phyloP scores from a whole-genome alignment of 192 early-diverging fungal genomes.

The Chytriomyces confervae region DNA sequence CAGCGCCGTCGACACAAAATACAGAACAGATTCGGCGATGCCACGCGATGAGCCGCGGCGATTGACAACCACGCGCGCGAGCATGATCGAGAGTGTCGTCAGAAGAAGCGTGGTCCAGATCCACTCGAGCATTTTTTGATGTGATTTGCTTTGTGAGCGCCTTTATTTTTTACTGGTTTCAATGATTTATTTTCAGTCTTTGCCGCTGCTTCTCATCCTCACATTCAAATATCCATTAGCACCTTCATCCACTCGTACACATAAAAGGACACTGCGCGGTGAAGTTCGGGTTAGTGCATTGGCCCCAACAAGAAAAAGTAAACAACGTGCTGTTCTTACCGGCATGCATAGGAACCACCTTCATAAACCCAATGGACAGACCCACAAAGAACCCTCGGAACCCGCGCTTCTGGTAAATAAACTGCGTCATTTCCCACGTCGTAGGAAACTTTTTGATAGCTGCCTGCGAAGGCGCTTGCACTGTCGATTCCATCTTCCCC shows the following conservation, averaged over 20 bases:
- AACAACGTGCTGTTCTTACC: constrained; percentile 32
- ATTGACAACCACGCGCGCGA: too few relatives aligned
- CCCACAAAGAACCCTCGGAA: constrained; percentile 93
- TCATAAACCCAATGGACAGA: constrained; percentile 95
- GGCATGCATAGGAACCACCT: constrained; percentile 90
- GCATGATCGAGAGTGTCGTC: too few relatives aligned
- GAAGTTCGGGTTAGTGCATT: background rate
- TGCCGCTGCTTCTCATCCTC: too few relatives aligned
- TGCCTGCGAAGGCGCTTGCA: background rate
- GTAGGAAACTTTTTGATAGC: constrained; percentile 28
- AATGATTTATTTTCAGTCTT: too few relatives aligned
- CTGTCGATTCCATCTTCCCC: constrained; percentile 33
- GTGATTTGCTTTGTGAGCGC: too few relatives aligned
- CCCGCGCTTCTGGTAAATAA: constrained; percentile 72
- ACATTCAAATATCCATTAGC: constrained; percentile 41
- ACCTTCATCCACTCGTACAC: constrained; percentile 83
- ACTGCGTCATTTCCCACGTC: constrained; percentile 60
- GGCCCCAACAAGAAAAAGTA: background rate
- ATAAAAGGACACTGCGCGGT: constrained; percentile 73
- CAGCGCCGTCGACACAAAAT: background rate
- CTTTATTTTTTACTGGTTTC: too few relatives aligned
- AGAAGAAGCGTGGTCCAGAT: too few relatives aligned
- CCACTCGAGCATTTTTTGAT: too few relatives aligned
- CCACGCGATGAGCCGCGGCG: too few relatives aligned
- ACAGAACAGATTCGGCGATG: background rate